phyloP scores from a whole-genome alignment of 73 alveolate genomes.

The Tetrahymena malaccensis region DNA sequence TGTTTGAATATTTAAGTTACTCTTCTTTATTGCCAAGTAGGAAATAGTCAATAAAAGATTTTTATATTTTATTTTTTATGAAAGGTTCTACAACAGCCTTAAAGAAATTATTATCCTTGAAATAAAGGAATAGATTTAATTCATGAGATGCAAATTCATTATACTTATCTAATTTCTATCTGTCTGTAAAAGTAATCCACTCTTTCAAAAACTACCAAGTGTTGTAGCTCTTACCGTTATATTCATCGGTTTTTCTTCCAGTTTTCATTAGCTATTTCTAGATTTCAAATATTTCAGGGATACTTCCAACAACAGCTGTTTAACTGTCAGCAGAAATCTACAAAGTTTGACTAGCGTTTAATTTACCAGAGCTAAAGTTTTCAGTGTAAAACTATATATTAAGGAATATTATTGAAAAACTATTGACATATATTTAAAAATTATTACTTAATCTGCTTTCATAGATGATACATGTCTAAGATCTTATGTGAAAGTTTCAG shows the following conservation, averaged over 20 bases:
- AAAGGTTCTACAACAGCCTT: slow-evolving; percentile 49
- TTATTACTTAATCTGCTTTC: background rate
- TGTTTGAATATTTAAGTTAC: slow-evolving; percentile 18
- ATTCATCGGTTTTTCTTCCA: slow-evolving; percentile 17
- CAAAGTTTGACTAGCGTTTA: slow-evolving; percentile 2
- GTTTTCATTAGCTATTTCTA: background rate
- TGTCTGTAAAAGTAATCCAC: slow-evolving; percentile 45
- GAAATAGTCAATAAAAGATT: slow-evolving; percentile 48
- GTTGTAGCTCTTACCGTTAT: background rate
- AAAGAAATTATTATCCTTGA: slow-evolving; percentile 58
- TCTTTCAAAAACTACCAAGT: slow-evolving; percentile 27
- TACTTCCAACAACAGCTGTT: background rate
- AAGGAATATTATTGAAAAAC: background rate
- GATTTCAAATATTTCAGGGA: background rate
- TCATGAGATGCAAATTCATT: slow-evolving; percentile 55
- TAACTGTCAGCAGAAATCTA: slow-evolving; percentile 8
- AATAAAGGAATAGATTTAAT: slow-evolving; percentile 57
- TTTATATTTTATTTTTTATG: slow-evolving; percentile 59
- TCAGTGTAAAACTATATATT: background rate
- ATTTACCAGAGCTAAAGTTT: background rate
- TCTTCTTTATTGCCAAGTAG: slow-evolving; percentile 25
- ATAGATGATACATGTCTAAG: background rate
- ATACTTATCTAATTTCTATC: slow-evolving; percentile 49
- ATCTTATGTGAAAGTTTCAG: background rate
- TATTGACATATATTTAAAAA: background rate